Evolutionary conservation across 495 filamentous ascomycete genomes (phyloP).

Genomic region (Podospora conica): DNA sequence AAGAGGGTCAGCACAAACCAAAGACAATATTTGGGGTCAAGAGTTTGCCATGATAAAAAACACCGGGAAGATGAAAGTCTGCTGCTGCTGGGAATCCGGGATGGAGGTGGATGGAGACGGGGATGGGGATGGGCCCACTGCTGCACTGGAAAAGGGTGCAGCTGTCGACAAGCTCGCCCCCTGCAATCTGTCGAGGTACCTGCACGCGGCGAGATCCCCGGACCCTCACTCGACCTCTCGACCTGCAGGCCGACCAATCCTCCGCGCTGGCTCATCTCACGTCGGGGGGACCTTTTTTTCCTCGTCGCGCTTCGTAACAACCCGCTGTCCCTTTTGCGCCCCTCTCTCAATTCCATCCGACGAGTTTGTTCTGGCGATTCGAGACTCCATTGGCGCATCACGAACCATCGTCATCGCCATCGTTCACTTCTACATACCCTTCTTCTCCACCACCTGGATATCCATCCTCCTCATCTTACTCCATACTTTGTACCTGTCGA

Average conservation of each 20-base stretch:
- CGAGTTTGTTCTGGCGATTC: neutral
- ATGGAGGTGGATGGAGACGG: too few species aligned
- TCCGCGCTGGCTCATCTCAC: neutral
- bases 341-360: neutral
- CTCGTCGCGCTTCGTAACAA: neutral
- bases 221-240: neutral
- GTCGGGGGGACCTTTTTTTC: constrained; percentile 2
- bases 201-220: neutral
- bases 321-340: constrained; percentile 1
- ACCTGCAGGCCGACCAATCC: neutral
- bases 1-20: neutral
- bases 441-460: neutral
- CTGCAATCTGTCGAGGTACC: neutral
- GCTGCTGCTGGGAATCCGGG: neutral
- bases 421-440: neutral
- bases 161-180: neutral
- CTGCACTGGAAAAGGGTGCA: neutral
- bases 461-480: neutral
- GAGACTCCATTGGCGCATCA: neutral
- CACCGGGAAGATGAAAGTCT: too few species aligned
- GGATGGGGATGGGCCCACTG: neutral
- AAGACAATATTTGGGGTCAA: neutral
- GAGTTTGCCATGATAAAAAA: too few species aligned
- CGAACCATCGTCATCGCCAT: neutral
- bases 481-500: neutral